Evolutionary conservation across 2,329 filamentous ascomycete species (phyloP).

Genomic region (Penicillium concentricum): DNA sequence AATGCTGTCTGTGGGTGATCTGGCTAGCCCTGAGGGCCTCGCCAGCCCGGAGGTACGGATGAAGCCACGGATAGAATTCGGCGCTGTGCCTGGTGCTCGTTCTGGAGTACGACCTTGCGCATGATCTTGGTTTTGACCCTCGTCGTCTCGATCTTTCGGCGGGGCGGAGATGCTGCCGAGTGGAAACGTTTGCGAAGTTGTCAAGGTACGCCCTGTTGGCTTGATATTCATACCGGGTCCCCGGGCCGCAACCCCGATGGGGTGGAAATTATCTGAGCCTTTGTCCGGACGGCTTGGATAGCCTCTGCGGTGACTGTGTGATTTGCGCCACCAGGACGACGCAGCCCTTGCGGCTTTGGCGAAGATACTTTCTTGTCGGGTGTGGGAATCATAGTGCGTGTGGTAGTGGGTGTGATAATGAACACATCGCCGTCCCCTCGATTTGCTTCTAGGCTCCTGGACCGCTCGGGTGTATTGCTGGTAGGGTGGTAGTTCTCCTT

Average conservation of each 20-base stretch:
- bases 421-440: slow-evolving; percentile 33
- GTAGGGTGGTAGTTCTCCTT: slow-evolving; percentile 26
- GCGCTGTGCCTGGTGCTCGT: slow-evolving; percentile 11
- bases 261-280: slow-evolving; percentile 26
- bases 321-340: slow-evolving; percentile 21
- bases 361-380: slow-evolving; percentile 22
- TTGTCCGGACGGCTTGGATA: slow-evolving; percentile 28
- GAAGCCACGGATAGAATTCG: slow-evolving; percentile 36
- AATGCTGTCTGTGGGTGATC: slow-evolving; percentile 28
- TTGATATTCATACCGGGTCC: slow-evolving; percentile 23
- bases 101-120: slow-evolving; percentile 3
- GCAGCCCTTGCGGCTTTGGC: slow-evolving; percentile 19
- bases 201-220: slow-evolving; percentile 22
- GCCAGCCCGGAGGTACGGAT: slow-evolving; percentile 36
- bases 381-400: slow-evolving; percentile 39
- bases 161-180: slow-evolving; percentile 11
- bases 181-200: slow-evolving; percentile 19
- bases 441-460: slow-evolving; percentile 13
- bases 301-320: slow-evolving; percentile 26
- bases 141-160: slow-evolving; percentile 14
- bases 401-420: slow-evolving; percentile 45
- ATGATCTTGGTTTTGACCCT: not conserved
- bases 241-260: slow-evolving; percentile 28
- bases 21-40: slow-evolving; percentile 27
- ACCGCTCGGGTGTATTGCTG: slow-evolving; percentile 11